Evolutionary conservation across 345 rosid species (phyloP), one percentile per base, ranked within the genome.

Genomic region (Eucalyptus marginata): DNA sequence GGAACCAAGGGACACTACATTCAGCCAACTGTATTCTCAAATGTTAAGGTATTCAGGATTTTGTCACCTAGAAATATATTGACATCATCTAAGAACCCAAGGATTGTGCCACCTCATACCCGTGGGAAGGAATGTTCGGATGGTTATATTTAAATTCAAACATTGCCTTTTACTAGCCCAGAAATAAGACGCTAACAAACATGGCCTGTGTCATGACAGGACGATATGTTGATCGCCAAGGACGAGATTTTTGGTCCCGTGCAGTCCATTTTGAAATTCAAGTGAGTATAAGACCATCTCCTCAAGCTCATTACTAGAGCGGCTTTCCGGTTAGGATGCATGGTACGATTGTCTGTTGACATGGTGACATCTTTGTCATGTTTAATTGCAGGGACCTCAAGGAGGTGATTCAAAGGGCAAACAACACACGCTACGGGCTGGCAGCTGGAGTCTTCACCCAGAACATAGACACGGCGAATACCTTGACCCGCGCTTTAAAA

Each of bases 191-290:
- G 27, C 46, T 71, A 36, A 36, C 83, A 71, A 13, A 50, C 81
- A 27, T n/a, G 22, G 27, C 66, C 22, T 27, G 9, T 58, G 40
- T 49, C 89, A 29, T 31, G 71, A 79, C 90, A 97, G 99, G 99
- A 97, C 64, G 96, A 96, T 83, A 97, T 97, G 99, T 87, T 93
- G 93, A 97, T 97, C 50, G 99, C 98, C 2, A 92, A 89, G 88
- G 99, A 97, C 4, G 99, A 96, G 95, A 97, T 97, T 83, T 97
- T 97, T 40, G 99, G 99, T 33, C 99, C 99, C 1, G 98, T 97
- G 80, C 99, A 96, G 92, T 90, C 98, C 88, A 96, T 97, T 91
- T 92, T 94, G 88, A 97, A 97, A 89, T 97, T 93, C 97, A 97
- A 93, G 99, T 96, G 91, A 95, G 96, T 81, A 89, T 85, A 44